These are phyloP conservation scores for Zoysia pacifica DNA, from an alignment of 176 grass and related monocot species.

Conservation along the genomic window DNA sequence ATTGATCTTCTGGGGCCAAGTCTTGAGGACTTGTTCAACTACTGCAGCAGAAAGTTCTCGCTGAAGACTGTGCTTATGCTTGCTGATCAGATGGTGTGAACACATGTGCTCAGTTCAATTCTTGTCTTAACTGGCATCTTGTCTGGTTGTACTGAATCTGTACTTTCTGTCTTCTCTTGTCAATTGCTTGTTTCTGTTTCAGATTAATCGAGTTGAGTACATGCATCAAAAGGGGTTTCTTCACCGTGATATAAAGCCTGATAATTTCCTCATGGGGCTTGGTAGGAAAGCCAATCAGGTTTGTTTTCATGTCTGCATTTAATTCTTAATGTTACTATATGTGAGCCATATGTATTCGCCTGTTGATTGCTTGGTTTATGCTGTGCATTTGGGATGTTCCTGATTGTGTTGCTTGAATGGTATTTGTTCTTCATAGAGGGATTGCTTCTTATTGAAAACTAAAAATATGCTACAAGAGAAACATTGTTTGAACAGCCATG, in stretches of 20 bases:
- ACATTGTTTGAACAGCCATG: neutral
- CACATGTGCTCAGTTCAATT: neutral
- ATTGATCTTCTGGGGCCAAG: slow-evolving; percentile 85
- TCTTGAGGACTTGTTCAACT: slow-evolving; percentile 83
- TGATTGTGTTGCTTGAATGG: neutral
- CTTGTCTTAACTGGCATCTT: neutral
- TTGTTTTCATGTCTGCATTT: slow-evolving; percentile 4
- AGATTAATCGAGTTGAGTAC: slow-evolving; percentile 78
- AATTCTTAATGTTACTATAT: neutral
- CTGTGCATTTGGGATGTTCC: neutral
- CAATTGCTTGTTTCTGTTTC: neutral
- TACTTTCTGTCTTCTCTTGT: neutral
- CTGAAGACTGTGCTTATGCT: slow-evolving; percentile 84
- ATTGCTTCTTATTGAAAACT: neutral
- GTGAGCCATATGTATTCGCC: neutral
- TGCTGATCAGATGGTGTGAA: slow-evolving; percentile 73
- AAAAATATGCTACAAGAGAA: neutral
- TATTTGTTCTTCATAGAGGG: neutral
- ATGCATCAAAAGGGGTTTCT: slow-evolving; percentile 84
- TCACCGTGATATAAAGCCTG: slow-evolving; percentile 82
- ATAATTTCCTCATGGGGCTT: slow-evolving; percentile 86
- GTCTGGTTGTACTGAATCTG: neutral
- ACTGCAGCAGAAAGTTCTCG: slow-evolving; percentile 76
- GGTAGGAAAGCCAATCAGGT: slow-evolving; percentile 85
- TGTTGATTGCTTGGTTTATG: neutral